Conservation (phyloP, 2,329 filamentous ascomycete genomes). For the Colletotrichum tamarilloi region DNA sequence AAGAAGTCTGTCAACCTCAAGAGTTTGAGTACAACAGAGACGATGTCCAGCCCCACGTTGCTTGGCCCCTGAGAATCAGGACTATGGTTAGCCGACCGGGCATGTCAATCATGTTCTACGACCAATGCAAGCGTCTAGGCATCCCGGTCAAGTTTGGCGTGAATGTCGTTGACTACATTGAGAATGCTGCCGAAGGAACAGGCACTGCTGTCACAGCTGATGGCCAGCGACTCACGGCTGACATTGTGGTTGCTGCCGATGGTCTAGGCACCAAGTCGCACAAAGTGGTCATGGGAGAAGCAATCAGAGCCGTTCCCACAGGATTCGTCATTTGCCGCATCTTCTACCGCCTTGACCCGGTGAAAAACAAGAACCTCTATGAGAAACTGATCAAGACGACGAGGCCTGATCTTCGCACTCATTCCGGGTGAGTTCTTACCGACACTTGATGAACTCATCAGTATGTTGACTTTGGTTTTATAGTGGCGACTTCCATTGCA, state of each 20-base stretch:
- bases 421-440: not conserved
- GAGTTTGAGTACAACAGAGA: not conserved
- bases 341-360: not conserved
- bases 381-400: not conserved
- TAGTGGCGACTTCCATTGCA: too few species aligned
- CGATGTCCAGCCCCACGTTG: not conserved
- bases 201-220: not conserved
- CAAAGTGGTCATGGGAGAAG: not conserved
- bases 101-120: not conserved
- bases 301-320: conserved; percentile 11
- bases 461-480: too few species aligned
- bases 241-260: conserved; percentile 17
- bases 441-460: too few species aligned
- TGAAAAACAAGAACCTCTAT: not conserved
- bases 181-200: not conserved
- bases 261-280: conserved; percentile 15
- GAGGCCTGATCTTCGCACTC: not conserved
- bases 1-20: not conserved
- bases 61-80: conserved; percentile 14
- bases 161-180: not conserved
- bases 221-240: not conserved
- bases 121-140: not conserved
- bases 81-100: conserved; percentile 12
- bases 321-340: conserved; percentile 13
- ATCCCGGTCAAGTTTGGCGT: not conserved